These are phyloP conservation scores for Termitomyces sp. DNA, from an alignment of 768 basidiomycete genomes.

Conservation along the genomic window DNA sequence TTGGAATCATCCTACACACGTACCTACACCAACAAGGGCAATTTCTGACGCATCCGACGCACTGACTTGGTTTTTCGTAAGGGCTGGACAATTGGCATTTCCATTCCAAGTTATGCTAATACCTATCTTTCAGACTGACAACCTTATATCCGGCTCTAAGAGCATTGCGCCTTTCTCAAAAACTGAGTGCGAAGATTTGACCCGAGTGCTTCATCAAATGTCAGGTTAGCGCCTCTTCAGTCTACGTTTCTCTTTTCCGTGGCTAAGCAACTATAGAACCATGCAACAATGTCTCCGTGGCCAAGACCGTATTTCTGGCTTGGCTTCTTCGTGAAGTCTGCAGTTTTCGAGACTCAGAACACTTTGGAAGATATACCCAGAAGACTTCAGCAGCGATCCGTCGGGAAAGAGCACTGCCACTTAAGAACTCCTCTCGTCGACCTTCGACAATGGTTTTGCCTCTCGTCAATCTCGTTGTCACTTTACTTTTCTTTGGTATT, in stretches of 20 bases:
- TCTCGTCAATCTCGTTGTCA: conserved; percentile 34
- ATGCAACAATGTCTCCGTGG: conserved; percentile 29
- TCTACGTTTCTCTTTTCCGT: not conserved
- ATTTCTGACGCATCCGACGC: conserved; percentile 45
- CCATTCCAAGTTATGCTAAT: not conserved
- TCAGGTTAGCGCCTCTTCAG: conserved; percentile 19
- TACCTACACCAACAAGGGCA: conserved; percentile 36
- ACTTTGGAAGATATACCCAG: conserved; percentile 39
- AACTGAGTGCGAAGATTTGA: conserved; percentile 47
- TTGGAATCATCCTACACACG: conserved; percentile 45
- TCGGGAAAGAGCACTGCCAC: conserved; percentile 13
- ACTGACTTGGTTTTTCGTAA: conserved; percentile 46
- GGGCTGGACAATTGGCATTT: conserved; percentile 1
- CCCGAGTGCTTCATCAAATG: conserved; percentile 34
- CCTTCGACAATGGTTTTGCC: conserved; percentile 23
- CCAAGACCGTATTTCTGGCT: conserved; percentile 42
- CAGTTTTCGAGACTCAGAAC: conserved; percentile 43
- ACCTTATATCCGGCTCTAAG: conserved; percentile 39
- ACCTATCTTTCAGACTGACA: conserved; percentile 34
- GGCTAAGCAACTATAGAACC: conserved; percentile 21
- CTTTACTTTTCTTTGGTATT: conserved; percentile 47
- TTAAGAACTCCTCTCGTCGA: conserved; percentile 8
- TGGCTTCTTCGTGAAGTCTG: conserved; percentile 52
- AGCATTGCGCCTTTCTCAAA: conserved; percentile 53
- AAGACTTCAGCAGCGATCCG: conserved; percentile 25